Evolutionary conservation across 768 basidiomycete species (phyloP).

Genomic region (Paxillus involutus): DNA sequence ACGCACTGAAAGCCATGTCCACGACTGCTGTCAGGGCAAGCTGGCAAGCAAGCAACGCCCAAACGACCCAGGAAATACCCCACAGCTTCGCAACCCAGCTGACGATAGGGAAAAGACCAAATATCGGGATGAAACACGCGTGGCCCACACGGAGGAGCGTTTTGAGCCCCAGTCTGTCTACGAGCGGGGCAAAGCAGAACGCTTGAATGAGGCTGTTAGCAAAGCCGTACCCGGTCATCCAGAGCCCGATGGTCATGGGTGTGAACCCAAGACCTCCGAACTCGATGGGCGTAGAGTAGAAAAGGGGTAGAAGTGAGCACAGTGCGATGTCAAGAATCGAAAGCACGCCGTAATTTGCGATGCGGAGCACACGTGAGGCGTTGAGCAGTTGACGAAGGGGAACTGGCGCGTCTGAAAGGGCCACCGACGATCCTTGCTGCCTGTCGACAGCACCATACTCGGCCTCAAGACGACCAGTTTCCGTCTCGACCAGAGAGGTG

Average conservation of each 20-base stretch:
- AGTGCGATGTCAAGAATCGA: constrained; percentile 35
- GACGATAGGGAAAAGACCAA: constrained; percentile 32
- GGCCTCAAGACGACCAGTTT: constrained; percentile 6
- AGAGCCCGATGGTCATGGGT: constrained; percentile 35
- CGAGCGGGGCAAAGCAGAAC: constrained; percentile 32
- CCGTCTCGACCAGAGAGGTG: constrained; percentile 7
- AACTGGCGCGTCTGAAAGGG: constrained; percentile 12
- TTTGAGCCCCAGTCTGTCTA: constrained; percentile 31
- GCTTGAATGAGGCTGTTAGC: constrained; percentile 32
- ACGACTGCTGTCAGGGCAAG: constrained; percentile 18
- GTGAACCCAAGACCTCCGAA: constrained; percentile 38
- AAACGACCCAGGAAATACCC: constrained; percentile 23
- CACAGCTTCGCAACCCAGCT: constrained; percentile 24
- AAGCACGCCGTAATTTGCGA: constrained; percentile 38
- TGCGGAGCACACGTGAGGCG: constrained; percentile 26
- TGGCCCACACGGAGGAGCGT: constrained; percentile 27
- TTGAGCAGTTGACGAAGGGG: constrained; percentile 32
- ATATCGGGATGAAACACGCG: constrained; percentile 28
- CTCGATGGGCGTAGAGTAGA: constrained; percentile 36
- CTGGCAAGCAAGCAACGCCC: constrained; percentile 28
- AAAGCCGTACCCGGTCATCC: constrained; percentile 36
- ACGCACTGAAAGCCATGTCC: constrained; percentile 35
- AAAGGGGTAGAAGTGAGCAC: constrained; percentile 37
- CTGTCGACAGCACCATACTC: constrained; percentile 14
- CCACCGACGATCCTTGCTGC: constrained; percentile 6